Evolutionary conservation across 495 filamentous ascomycete genomes (phyloP).

Genomic region (Tuber melanosporum): DNA sequence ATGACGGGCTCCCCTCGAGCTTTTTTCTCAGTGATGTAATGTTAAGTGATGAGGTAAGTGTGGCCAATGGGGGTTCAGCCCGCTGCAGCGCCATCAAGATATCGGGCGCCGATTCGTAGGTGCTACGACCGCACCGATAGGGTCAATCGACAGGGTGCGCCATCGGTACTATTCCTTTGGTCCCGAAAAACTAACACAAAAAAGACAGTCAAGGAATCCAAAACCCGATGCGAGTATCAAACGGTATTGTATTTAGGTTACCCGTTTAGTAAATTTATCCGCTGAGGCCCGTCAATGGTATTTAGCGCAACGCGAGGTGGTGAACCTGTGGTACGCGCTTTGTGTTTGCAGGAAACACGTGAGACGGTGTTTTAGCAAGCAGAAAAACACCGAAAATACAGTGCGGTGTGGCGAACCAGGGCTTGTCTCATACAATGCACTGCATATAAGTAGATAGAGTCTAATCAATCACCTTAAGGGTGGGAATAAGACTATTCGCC

Average conservation of each 20-base stretch:
- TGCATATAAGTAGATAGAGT: conserved; percentile 2
- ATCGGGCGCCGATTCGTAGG: not conserved
- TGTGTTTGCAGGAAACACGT: not conserved
- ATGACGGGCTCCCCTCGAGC: not conserved
- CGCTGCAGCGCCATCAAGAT: not conserved
- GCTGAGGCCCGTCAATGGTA: not conserved
- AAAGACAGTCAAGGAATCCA: not conserved
- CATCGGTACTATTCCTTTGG: not conserved
- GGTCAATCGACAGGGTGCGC: not conserved
- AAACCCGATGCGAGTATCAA: not conserved
- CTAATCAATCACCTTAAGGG: not conserved
- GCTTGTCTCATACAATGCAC: not conserved
- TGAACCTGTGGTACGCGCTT: not conserved
- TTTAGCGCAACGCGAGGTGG: not conserved
- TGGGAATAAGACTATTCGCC: not conserved
- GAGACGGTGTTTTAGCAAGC: not conserved
- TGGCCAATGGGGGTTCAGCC: not conserved
- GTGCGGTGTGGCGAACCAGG: not conserved
- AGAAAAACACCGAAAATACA: not conserved
- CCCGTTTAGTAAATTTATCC: not conserved
- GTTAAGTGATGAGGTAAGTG: not conserved
- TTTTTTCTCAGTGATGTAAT: not conserved
- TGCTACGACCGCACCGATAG: not conserved
- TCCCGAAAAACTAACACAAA: not conserved
- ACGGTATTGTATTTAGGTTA: not conserved